These are phyloP conservation scores for Diaporthe australafricana DNA, from an alignment of 2,329 filamentous ascomycete genomes.

Conservation along the genomic window DNA sequence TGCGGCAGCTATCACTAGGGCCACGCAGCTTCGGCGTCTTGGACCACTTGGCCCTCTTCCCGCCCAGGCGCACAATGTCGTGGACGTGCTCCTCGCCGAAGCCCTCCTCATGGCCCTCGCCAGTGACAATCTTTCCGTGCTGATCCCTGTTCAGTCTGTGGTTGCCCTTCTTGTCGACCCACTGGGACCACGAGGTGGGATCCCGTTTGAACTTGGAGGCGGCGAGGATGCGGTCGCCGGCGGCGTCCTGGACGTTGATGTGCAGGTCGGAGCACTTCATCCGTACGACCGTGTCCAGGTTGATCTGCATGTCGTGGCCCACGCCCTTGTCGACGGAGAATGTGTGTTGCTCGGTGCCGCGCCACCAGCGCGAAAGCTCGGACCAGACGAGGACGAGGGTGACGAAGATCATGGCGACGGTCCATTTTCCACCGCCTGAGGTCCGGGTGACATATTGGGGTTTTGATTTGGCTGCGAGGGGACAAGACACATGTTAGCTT, in stretches of 20 bases:
- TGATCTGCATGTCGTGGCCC: slow-evolving; percentile 89
- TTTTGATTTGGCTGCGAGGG: slow-evolving; percentile 86
- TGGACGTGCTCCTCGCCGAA: slow-evolving; percentile 87
- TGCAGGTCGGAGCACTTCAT: slow-evolving; percentile 93
- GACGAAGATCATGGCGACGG: slow-evolving; percentile 81
- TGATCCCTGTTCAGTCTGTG: slow-evolving; percentile 69
- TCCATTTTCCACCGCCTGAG: slow-evolving; percentile 92
- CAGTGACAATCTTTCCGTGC: slow-evolving; percentile 66
- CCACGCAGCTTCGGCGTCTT: slow-evolving; percentile 79
- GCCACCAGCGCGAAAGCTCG: slow-evolving; percentile 86
- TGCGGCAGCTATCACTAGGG: slow-evolving; percentile 79
- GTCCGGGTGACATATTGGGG: slow-evolving; percentile 89
- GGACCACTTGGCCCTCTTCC: slow-evolving; percentile 73
- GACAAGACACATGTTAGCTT: slow-evolving; percentile 40
- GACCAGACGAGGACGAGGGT: slow-evolving; percentile 81
- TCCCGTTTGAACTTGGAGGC: slow-evolving; percentile 80
- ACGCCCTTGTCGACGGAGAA: slow-evolving; percentile 96
- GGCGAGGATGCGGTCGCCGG: slow-evolving; percentile 91
- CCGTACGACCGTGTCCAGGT: slow-evolving; percentile 89
- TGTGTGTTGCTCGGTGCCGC: slow-evolving; percentile 84
- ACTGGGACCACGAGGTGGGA: slow-evolving; percentile 83
- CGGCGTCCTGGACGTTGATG: slow-evolving; percentile 96
- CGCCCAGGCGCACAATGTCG: slow-evolving; percentile 83
- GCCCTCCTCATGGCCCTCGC: slow-evolving; percentile 73
- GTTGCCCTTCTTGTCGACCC: slow-evolving; percentile 78